These are phyloP conservation scores for Hyaloperonospora brassicae DNA, from an alignment of 352 stramenopile species.

Conservation along the genomic window DNA sequence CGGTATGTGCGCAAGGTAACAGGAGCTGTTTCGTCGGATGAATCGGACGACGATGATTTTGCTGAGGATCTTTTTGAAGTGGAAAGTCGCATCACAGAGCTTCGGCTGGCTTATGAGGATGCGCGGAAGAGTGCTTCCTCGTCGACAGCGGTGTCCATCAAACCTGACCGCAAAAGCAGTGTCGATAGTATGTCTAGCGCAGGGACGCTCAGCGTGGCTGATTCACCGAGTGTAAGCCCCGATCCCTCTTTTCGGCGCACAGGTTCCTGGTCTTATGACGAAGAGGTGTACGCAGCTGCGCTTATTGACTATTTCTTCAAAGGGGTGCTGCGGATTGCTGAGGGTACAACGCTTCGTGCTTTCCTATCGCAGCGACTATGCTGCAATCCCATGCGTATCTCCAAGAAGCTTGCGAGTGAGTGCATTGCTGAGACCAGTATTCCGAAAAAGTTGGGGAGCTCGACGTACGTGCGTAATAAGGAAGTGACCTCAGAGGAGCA, in stretches of 20 bases:
- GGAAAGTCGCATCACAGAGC: constrained; percentile 38
- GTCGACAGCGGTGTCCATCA: constrained; percentile 8
- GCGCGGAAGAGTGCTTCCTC: constrained; percentile 23
- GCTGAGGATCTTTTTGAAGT: constrained; percentile 46
- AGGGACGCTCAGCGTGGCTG: constrained; percentile 15
- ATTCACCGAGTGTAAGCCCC: constrained; percentile 21
- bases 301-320: constrained; percentile 69
- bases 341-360: constrained; percentile 58
- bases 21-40: constrained; percentile 9
- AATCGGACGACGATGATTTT: constrained; percentile 23
- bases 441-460: constrained; percentile 63
- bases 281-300: constrained; percentile 56
- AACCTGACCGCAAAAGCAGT: constrained; percentile 26
- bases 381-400: constrained; percentile 72
- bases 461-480: constrained; percentile 43
- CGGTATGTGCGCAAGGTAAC: constrained; percentile 36
- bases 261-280: constrained; percentile 57
- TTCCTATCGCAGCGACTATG: constrained; percentile 53
- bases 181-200: constrained; percentile 23
- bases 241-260: constrained; percentile 37
- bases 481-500: constrained; percentile 30
- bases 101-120: constrained; percentile 39
- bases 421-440: constrained; percentile 59
- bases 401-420: constrained; percentile 69
- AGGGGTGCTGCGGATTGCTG: constrained; percentile 42